Conservation (phyloP, 164 flowering plant genomes). For the Buxus sempervirens region DNA sequence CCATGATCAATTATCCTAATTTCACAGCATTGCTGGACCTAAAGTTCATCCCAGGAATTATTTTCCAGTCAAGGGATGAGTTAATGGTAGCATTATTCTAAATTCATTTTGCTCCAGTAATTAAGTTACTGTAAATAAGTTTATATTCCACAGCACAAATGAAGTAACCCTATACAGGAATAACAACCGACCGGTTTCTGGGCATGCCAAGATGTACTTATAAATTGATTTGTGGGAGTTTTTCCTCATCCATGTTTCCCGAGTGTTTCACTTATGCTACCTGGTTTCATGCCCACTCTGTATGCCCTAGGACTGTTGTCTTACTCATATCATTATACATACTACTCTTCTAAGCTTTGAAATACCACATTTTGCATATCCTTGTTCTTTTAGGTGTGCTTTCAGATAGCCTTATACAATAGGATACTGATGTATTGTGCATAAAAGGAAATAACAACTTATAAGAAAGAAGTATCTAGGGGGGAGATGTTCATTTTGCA, state of each 20-base stretch:
- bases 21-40: too few species aligned
- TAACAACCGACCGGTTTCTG: too few species aligned
- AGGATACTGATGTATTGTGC: background rate
- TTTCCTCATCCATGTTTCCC: background rate
- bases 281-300: background rate
- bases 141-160: too few species aligned
- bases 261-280: background rate
- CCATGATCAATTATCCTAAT: too few species aligned
- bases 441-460: background rate
- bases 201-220: too few species aligned
- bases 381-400: background rate
- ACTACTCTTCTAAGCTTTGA: background rate
- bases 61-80: too few species aligned
- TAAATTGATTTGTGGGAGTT: background rate
- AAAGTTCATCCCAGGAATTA: too few species aligned
- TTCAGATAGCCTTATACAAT: too few species aligned
- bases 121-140: too few species aligned
- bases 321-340: background rate
- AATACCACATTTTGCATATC: background rate
- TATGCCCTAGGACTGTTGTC: background rate
- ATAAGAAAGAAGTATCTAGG: constrained; percentile 1
- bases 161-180: too few species aligned
- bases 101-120: too few species aligned
- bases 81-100: too few species aligned
- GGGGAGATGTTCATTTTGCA: constrained; percentile 23